Evolutionary conservation across 345 rosid species (phyloP), one percentile per base, ranked within the genome.

Genomic region (Xanthoceras sorbifolium): DNA sequence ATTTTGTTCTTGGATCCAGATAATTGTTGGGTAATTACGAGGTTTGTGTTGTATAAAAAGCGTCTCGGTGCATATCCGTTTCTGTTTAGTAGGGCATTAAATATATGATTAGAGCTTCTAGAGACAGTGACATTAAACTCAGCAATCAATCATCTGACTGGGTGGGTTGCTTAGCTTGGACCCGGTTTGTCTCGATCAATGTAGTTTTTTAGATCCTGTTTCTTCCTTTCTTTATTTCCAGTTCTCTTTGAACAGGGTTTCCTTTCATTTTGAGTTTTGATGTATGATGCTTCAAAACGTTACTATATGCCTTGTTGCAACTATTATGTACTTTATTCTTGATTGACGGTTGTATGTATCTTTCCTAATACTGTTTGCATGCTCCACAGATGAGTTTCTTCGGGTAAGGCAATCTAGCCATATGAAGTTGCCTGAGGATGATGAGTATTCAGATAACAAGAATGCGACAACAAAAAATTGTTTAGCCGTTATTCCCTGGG

Each of bases 401-500:
- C 64, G 60, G 69, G 78, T 72, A 2, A 68, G 69, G 69, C 42
- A 31, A 8, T 36, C 75, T 44, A 52, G 4, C 20, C 48, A 44
- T 18, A 73, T 72, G 72, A 61, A 78, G 73, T 62, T 72, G 18
- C 59, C 11, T 0, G 84, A 80, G 26, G 81, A 76, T 23, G 84
- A 64, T 57, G 75, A 57, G 46, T 12, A 26, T 28, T 64, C 64
- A 67, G 29, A 18, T 63, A 20, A 46, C 42, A 38, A 73, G 62
- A 64, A 57, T 10, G 38, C 54, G 9, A 5, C 38, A 18, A 38
- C 57, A 28, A 76, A 65, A 23, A 70, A 75, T 9, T 71, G 86
- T 31, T 78, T 82, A 82, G 94, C 94, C 1, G 83, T 91, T 69
- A 86, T 93, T 62, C 87, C 90, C 0, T 93, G 93, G 93, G 81